phyloP scores from a whole-genome alignment of 1,284 basidiomycete species.

The Schizophyllum commune region DNA sequence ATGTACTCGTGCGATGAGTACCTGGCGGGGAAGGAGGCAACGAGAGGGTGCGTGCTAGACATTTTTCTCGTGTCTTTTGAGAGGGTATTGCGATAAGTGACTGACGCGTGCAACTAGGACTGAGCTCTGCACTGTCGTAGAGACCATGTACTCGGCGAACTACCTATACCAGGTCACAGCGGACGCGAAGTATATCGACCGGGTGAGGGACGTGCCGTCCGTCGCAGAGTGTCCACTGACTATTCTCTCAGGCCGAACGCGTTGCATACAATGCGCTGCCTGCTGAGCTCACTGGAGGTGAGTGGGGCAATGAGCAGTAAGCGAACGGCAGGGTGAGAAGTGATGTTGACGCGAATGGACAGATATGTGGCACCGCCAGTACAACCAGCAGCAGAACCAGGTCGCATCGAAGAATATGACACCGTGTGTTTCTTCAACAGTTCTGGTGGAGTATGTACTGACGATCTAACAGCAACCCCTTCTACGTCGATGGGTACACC shows the following conservation, averaged over 20 bases:
- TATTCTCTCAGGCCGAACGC: conserved; percentile 36
- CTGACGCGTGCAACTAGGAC: too few relatives aligned
- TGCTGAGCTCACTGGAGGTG: conserved; percentile 44
- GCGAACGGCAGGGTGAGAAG: too few relatives aligned
- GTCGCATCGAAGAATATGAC: conserved; percentile 51
- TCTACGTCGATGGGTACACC: conserved; percentile 33
- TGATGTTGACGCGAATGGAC: neutral
- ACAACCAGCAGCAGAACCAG: conserved; percentile 55
- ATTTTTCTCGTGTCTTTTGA: too few relatives aligned
- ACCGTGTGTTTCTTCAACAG: conserved; percentile 20
- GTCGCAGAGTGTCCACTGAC: neutral
- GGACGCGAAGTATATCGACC: conserved; percentile 47
- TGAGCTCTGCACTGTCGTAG: neutral
- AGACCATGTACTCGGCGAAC: conserved; percentile 24
- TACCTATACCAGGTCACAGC: conserved; percentile 53
- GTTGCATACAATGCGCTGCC: conserved; percentile 55
- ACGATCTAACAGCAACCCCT: conserved; percentile 41
- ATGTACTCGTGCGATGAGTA: conserved; percentile 55
- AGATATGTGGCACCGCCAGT: conserved; percentile 58
- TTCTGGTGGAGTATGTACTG: too few relatives aligned
- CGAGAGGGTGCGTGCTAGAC: conserved; percentile 46
- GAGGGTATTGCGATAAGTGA: too few relatives aligned
- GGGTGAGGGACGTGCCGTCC: conserved; percentile 28
- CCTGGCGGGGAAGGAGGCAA: conserved; percentile 45
- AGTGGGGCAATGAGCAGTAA: neutral